Evolutionary conservation across 176 grass and related monocot genomes (phyloP).

Genomic region (Chrysopogon serrulatus): DNA sequence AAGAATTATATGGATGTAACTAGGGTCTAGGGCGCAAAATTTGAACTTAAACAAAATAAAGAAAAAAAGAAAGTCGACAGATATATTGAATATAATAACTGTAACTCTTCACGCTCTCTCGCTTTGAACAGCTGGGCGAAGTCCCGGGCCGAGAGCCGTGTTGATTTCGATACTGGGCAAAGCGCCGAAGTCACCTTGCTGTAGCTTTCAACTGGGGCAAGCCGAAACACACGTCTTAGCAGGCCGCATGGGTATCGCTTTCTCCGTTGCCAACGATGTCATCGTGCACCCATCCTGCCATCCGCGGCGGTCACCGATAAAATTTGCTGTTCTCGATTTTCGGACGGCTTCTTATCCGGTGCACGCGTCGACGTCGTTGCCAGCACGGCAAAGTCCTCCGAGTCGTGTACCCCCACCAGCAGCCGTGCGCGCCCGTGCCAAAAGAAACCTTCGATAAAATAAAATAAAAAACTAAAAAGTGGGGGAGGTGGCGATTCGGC

Average conservation of each 20-base stretch:
- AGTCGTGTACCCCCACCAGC: background rate
- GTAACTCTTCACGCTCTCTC: no score
- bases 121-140: no score
- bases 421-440: background rate
- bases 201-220: background rate
- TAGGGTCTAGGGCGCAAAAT: no score
- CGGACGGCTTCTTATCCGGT: background rate
- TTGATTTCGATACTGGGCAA: background rate
- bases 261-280: no score
- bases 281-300: background rate
- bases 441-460: background rate
- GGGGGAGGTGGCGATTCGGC: background rate
- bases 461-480: background rate
- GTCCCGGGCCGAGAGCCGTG: no score
- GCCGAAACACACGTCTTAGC: background rate
- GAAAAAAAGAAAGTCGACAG: no score
- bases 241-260: background rate
- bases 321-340: background rate
- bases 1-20: no score
- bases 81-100: no score
- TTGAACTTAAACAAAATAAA: no score
- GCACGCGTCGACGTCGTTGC: constrained; percentile 34
- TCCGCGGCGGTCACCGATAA: background rate
- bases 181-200: background rate
- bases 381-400: constrained; percentile 13